phyloP scores from a whole-genome alignment of 2,329 filamentous ascomycete genomes.

The Neophaeococcomyces aloes region DNA sequence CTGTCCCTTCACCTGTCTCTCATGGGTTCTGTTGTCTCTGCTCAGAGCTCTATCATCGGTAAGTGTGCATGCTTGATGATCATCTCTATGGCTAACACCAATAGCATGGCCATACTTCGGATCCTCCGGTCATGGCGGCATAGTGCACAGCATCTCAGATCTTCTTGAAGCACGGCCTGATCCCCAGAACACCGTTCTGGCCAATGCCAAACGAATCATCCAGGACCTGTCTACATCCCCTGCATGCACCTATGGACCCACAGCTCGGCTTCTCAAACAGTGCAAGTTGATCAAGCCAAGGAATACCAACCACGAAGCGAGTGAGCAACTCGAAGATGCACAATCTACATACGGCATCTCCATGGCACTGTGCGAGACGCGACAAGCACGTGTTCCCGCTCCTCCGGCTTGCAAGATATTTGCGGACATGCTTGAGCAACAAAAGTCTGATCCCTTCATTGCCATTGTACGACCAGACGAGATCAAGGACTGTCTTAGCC shows the following conservation, averaged over 20 bases:
- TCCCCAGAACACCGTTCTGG: neutral
- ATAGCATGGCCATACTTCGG: neutral
- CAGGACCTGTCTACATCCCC: slow-evolving; percentile 5
- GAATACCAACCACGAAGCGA: neutral
- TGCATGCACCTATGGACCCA: slow-evolving; percentile 1
- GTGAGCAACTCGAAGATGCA: slow-evolving; percentile 1
- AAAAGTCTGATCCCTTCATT: neutral
- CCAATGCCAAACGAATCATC: slow-evolving; percentile 7
- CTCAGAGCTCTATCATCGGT: no score
- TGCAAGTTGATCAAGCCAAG: slow-evolving; percentile 7
- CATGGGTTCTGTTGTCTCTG: no score
- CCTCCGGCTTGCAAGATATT: slow-evolving; percentile 4
- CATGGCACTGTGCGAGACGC: slow-evolving; percentile 7
- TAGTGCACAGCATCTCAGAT: neutral
- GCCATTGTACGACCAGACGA: neutral
- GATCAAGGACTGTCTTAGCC: slow-evolving; percentile 2
- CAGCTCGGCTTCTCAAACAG: slow-evolving; percentile 3
- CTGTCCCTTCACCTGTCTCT: no score
- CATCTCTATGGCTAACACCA: neutral
- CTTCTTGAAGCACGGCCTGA: neutral
- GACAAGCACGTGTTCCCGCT: slow-evolving; percentile 2
- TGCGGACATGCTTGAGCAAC: slow-evolving; percentile 2
- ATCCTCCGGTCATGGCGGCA: neutral
- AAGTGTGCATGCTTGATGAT: no score
- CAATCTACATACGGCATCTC: slow-evolving; percentile 5